Evolutionary conservation across 768 basidiomycete genomes (phyloP), one percentile per base, ranked within the genome.

Genomic region (Tulasnella sp.): DNA sequence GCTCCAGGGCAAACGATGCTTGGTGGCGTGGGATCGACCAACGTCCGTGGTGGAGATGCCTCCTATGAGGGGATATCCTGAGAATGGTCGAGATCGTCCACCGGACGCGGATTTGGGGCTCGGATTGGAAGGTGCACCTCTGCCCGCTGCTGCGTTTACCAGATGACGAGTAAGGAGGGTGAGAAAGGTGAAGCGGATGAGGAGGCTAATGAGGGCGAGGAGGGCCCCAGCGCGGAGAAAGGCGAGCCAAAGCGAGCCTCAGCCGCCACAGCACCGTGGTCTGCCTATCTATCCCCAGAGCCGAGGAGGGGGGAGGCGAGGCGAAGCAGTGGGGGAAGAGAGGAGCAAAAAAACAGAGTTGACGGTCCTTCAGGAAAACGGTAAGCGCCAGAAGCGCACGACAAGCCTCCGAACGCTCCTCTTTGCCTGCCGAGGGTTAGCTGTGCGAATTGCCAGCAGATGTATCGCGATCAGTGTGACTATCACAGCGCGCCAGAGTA

Each of bases 11-110:
- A 81, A 79, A 40, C 64, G 83, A 14, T 84, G 82, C 3, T 69
- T 77, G 20, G 74, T 54, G 48, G 41, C 12, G 80, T 81, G 14
- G 80, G 80, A 44, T 95, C 96, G 85, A 93, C 93, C 3, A 91
- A 95, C 74, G 93, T 96, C n/a, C 76, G 90, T 94, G 40, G 94
- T 97, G 75, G 94, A 96, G 81, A 90, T 97, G 90, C 96, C 96
- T 31, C 88, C 91, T 6, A 85, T 96, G 72, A 85, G 87, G 9
- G n/a, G 94, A 95, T 77, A 91, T 97, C 69, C 89, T 96, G 83
- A 92, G 93, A 83, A 92, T 93, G 12, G 88, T 96, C 24, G 91
- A 94, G 83, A 93, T 94, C 78, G 93, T 94, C n/a, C 28, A 80
- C 83, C 20, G 80, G 77, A 54, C n/a, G 58, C 48, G 31, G 74